Conservation (phyloP, 805 yeast genomes). For the Saccharomyces paradoxus region DNA sequence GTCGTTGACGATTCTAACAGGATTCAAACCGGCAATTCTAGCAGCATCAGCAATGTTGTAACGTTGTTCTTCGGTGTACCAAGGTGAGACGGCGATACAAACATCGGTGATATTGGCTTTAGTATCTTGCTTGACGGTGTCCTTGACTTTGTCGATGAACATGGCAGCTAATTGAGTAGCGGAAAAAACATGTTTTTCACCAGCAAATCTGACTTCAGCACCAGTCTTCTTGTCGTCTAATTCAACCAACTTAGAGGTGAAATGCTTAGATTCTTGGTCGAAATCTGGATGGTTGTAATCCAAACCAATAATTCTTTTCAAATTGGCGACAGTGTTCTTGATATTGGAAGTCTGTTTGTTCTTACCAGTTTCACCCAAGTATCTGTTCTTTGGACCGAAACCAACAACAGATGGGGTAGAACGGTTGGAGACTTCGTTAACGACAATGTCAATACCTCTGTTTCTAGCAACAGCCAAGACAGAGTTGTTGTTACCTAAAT, state of each 20-base stretch:
- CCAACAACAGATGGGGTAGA: conserved; percentile 88
- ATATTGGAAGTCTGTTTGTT: conserved; percentile 92
- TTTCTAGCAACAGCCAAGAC: conserved; percentile 93
- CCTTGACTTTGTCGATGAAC: conserved; percentile 87
- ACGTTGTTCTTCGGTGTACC: conserved; percentile 95
- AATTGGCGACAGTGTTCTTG: conserved; percentile 89
- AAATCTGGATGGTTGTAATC: conserved; percentile 59
- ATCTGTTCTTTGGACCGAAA: conserved; percentile 80
- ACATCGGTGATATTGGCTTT: conserved; percentile 72
- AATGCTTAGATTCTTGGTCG: conserved; percentile 60
- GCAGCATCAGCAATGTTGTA: conserved; percentile 94
- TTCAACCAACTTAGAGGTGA: conserved; percentile 63
- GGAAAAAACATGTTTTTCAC: conserved; percentile 68
- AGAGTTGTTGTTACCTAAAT: conserved; percentile 89
- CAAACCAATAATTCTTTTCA: conserved; percentile 87
- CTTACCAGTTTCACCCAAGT: conserved; percentile 90
- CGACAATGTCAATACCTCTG: conserved; percentile 96
- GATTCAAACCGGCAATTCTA: conserved; percentile 89
- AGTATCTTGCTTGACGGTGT: conserved; percentile 69
- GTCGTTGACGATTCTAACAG: conserved; percentile 94
- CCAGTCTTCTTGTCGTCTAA: conserved; percentile 65
- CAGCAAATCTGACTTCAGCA: conserved; percentile 76
- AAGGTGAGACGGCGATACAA: conserved; percentile 87
- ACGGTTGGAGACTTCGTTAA: conserved; percentile 96
- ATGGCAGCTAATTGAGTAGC: conserved; percentile 87